Evolutionary conservation across 768 basidiomycete species (phyloP), one percentile per base, ranked within the genome.

Genomic region (Rhodosporidiobolus sp.): DNA sequence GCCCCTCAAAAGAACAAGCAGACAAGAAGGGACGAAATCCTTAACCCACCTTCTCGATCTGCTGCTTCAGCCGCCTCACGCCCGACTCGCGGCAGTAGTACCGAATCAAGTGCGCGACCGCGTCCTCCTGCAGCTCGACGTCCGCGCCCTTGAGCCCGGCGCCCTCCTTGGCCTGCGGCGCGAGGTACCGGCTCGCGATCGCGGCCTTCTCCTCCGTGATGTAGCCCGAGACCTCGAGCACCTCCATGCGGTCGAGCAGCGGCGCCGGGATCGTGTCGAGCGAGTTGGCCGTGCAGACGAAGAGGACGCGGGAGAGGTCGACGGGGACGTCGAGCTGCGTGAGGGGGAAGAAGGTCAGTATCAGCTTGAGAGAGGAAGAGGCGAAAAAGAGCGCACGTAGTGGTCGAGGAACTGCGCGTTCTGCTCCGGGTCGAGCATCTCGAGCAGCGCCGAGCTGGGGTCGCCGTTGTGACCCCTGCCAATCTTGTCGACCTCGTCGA

Each of bases 71-170:
- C 79, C 94, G 93, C 60, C 96, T 85, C 43, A 99, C 96, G 55
- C 96, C 96, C 77, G 92, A 95, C 83, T 99, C 96, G 32, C 96
- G 86, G 80, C 92, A 94, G 81, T 98, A 98, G 81, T 94, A 97
- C 80, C 94, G 90, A 83, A 99, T 98, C 63, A 99, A 85, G 19
- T 87, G 83, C 76, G 94, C 92, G 56, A 98, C 88, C 0, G 94
- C 87, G 17, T 86, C 84, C 11, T 86, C 85, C 28, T 91, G 88
- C 24, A 99, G 83, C 64, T 85, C 81, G 7, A 99, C 90, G 79
- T 96, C 90, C 2, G 90, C 91, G 26, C 87, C 85, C 79, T 89
- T 89, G 35, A 99, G 84, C 19, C 95, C 95, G 32, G 89, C 88
- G 5, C 91, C 87, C 74, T 93, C 91, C 83, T 89, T 94, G 10